Conservation (phyloP, 768 basidiomycete species). For the Suillus spraguei region DNA sequence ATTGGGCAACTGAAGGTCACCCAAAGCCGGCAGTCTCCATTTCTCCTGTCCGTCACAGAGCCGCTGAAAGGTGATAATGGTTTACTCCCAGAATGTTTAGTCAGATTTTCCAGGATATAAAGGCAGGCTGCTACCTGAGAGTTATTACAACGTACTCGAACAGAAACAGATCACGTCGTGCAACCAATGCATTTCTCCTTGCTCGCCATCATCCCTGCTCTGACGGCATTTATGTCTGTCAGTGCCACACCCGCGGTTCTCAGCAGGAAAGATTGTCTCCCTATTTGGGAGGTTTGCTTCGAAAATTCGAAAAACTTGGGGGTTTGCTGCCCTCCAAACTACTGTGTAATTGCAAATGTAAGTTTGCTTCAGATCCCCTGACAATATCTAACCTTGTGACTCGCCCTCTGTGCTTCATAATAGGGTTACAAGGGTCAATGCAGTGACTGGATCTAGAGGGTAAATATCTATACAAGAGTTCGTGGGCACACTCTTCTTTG, state of each 20-base stretch:
- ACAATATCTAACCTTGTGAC: too few species aligned
- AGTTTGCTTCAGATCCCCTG: too few species aligned
- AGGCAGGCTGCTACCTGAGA: neutral
- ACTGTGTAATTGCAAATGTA: too few species aligned
- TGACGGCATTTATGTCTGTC: neutral
- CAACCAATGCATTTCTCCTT: neutral
- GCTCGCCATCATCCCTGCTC: neutral
- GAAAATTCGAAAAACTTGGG: too few species aligned
- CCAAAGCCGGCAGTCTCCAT: neutral
- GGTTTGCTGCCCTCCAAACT: too few species aligned
- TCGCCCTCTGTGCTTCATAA: too few species aligned
- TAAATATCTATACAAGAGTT: neutral
- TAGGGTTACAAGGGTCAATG: too few species aligned
- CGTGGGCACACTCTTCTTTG: neutral
- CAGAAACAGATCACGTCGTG: neutral
- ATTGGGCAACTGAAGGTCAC: constrained; percentile 89
- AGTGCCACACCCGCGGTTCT: neutral
- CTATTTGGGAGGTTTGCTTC: too few species aligned
- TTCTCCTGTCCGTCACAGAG: neutral
- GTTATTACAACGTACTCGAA: neutral
- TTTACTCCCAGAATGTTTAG: neutral
- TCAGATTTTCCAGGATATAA: neutral
- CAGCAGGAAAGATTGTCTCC: neutral
- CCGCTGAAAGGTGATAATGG: neutral
- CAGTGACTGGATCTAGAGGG: too few species aligned